Evolutionary conservation across 768 basidiomycete genomes (phyloP).

Genomic region (Tricholoma furcatifolium): DNA sequence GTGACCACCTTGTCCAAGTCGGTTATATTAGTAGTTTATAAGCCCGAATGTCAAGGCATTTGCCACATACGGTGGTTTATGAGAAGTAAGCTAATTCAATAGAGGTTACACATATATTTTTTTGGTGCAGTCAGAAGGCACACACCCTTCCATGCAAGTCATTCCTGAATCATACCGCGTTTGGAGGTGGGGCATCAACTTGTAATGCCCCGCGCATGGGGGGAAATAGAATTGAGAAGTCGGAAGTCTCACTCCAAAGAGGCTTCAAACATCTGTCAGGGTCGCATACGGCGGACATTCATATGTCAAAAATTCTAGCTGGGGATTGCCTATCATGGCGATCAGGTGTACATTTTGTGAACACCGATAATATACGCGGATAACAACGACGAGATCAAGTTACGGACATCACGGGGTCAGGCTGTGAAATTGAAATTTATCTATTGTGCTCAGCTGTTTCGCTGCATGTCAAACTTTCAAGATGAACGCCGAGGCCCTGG

Average conservation of each 20-base stretch:
- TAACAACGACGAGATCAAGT: not conserved
- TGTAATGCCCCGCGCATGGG: constrained; percentile 2
- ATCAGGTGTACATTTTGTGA: constrained; percentile 5
- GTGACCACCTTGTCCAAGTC: no score
- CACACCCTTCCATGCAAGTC: not conserved
- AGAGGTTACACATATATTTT: not conserved
- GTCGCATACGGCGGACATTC: not conserved
- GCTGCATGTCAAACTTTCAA: not conserved
- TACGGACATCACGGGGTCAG: constrained; percentile 7
- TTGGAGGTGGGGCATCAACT: constrained; percentile 6
- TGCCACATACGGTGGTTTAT: no score
- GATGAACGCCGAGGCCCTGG: not conserved
- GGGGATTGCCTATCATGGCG: constrained; percentile 12
- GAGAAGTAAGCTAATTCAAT: no score
- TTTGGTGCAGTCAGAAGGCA: not conserved
- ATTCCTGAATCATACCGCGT: not conserved
- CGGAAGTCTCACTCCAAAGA: not conserved
- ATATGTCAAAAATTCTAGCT: not conserved
- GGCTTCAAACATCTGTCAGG: not conserved
- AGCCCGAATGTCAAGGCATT: no score
- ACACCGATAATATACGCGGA: constrained; percentile 5
- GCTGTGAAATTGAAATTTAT: not conserved
- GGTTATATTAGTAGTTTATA: no score
- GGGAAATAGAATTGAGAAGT: constrained; percentile 8
- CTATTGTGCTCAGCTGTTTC: not conserved